phyloP scores from a whole-genome alignment of 306 rosid genomes.

The Coriaria nepalensis region DNA sequence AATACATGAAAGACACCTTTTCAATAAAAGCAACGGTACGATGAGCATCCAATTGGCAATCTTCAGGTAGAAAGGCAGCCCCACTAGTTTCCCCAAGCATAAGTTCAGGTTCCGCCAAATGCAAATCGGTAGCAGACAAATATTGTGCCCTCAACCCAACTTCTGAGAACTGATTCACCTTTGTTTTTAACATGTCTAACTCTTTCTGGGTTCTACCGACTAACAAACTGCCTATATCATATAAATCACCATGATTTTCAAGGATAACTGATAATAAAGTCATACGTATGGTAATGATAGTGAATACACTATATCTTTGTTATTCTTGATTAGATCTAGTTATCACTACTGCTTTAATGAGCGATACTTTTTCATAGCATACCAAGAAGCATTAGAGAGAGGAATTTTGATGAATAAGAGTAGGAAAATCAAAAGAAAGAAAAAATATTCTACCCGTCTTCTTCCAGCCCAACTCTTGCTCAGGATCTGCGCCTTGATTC shows the following conservation, averaged over 20 bases:
- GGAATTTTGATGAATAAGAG: no score
- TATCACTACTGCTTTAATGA: no score
- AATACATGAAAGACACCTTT: conserved; percentile 47
- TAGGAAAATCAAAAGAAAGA: background rate
- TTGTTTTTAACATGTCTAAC: conserved; percentile 36
- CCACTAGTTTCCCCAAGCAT: conserved; percentile 38
- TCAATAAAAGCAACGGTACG: conserved; percentile 41
- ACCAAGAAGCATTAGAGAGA: no score
- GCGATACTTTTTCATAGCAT: no score
- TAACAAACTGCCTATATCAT: conserved; percentile 57
- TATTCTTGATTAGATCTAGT: no score
- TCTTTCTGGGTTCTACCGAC: conserved; percentile 54
- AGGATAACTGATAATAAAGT: background rate
- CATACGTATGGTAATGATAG: no score
- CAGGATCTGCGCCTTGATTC: conserved; percentile 64
- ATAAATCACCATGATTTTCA: background rate
- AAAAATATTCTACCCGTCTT: conserved; percentile 38
- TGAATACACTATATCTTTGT: no score
- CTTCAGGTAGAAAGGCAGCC: conserved; percentile 75
- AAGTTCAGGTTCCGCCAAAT: conserved; percentile 55
- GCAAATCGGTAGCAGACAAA: conserved; percentile 46
- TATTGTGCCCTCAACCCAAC: conserved; percentile 66
- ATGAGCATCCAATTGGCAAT: conserved; percentile 78
- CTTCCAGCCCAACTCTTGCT: conserved; percentile 62
- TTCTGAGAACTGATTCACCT: conserved; percentile 43